Percentiles rank a stretch among this genome's conserved stretches.
Conservation (phyloP, 495 filamentous ascomycete species). For the Neurospora sp. region DNA sequence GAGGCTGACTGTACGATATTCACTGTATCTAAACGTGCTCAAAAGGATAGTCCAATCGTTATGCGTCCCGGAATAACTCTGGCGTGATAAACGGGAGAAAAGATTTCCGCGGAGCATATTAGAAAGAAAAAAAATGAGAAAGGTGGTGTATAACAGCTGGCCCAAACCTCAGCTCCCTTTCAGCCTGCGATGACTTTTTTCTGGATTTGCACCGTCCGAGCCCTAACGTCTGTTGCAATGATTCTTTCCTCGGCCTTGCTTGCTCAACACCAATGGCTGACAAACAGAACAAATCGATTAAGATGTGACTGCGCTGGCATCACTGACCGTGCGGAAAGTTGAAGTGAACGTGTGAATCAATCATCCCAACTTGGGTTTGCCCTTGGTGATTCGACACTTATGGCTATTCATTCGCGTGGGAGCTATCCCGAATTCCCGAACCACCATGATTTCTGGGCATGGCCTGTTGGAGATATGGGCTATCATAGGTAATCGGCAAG, state of each 20-base stretch:
- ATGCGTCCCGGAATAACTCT: background rate
- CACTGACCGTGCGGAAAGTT: background rate
- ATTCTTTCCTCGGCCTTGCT: background rate
- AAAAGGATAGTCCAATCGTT: background rate
- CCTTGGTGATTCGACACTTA: background rate
- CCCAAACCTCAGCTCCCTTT: background rate
- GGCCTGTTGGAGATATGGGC: background rate
- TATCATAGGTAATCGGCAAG: background rate
- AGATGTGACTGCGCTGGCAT: background rate
- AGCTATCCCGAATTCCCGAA: background rate
- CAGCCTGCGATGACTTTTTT: background rate
- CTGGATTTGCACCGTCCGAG: background rate
- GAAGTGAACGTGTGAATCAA: background rate
- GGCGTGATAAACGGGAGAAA: background rate
- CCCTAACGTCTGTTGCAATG: background rate
- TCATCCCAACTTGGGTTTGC: background rate
- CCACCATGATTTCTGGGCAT: background rate
- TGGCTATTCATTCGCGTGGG: background rate
- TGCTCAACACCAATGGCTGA: background rate
- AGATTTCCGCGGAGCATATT: background rate
- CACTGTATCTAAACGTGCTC: background rate
- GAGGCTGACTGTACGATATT: background rate
- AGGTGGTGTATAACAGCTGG: background rate
- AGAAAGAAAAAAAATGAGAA: background rate
- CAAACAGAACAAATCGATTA: background rate